phyloP scores from a whole-genome alignment of 2,329 filamentous ascomycete genomes.

The Cytospora paraplurivora region DNA sequence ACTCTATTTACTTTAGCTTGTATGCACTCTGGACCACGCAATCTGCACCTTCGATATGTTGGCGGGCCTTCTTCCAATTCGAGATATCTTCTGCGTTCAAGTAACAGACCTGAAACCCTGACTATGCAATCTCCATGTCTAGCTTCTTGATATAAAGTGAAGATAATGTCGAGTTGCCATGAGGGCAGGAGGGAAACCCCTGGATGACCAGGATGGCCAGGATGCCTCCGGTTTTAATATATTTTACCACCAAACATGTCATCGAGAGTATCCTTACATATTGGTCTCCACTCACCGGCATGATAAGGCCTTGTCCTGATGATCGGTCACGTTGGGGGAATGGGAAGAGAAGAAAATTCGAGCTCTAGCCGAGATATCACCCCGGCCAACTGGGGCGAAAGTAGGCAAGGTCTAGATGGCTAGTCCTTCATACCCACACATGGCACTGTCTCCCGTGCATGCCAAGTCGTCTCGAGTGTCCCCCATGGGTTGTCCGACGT shows the following conservation, averaged over 20 bases:
- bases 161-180: no score
- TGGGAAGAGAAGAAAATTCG: background rate
- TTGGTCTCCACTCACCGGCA: background rate
- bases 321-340: background rate
- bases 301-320: background rate
- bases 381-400: background rate
- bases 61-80: background rate
- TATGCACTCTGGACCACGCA: background rate
- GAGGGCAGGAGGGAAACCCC: no score
- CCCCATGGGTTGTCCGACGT: background rate
- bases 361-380: background rate
- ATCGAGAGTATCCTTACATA: background rate
- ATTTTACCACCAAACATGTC: no score
- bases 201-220: background rate
- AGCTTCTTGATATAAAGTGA: no score
- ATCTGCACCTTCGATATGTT: background rate
- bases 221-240: background rate
- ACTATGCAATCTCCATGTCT: background rate
- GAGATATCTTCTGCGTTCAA: background rate
- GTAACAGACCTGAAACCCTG: background rate
- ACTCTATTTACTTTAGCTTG: background rate
- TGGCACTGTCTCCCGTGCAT: background rate
- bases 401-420: background rate
- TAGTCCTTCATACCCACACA: background rate
- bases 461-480: background rate